Evolutionary conservation across 2,329 filamentous ascomycete species (phyloP).

Genomic region (Blumeria graminis): DNA sequence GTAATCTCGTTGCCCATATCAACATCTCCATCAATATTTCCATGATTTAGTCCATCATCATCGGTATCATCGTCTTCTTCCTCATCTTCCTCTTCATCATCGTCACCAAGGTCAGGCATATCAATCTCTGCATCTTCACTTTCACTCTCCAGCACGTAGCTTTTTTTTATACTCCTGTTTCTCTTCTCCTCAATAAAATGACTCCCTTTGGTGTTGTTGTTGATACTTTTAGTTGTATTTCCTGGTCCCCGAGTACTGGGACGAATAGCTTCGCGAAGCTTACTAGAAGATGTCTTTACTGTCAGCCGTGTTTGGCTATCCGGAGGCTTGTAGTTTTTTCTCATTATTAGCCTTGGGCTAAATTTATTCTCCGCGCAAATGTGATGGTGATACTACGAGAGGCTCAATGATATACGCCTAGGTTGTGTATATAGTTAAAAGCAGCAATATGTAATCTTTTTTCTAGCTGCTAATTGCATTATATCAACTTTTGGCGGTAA

Average conservation of each 20-base stretch:
- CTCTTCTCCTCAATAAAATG: conserved; percentile 14
- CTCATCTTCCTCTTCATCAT: conserved; percentile 17
- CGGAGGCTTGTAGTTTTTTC: background rate
- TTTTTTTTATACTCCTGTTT: conserved; percentile 14
- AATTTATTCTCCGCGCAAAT: background rate
- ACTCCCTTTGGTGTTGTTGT: conserved; percentile 10
- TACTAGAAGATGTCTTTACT: conserved; percentile 15
- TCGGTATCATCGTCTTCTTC: conserved; percentile 15
- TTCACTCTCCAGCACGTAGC: conserved; percentile 22
- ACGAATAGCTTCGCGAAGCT: conserved; percentile 14
- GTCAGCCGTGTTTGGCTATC: conserved; percentile 11
- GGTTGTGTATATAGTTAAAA: background rate
- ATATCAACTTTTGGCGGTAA: background rate
- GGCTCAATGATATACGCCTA: background rate
- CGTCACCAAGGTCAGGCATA: conserved; percentile 4
- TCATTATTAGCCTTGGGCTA: background rate
- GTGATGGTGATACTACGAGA: background rate
- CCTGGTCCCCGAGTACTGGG: conserved; percentile 7
- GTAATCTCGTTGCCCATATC: conserved; percentile 16
- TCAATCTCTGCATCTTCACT: conserved; percentile 12
- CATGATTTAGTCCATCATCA: background rate
- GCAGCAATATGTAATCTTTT: background rate
- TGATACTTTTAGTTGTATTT: conserved; percentile 3
- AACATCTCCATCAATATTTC: conserved; percentile 18
- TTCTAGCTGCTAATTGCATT: background rate